Conservation (phyloP, 2,329 filamentous ascomycete genomes). For the Clonostachys rhizophaga region DNA sequence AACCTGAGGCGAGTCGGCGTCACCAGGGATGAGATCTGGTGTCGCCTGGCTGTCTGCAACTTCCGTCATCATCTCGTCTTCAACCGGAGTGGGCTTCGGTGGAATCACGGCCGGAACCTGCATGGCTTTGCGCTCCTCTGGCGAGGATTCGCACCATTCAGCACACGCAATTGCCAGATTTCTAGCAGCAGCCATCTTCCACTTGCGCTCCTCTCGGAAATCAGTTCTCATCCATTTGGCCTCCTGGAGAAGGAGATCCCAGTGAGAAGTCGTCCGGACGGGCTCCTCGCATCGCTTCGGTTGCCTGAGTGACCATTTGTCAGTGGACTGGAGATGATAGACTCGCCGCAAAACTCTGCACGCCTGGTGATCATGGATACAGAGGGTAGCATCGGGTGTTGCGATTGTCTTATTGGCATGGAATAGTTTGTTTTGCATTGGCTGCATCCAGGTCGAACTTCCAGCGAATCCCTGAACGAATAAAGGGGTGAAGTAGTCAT, state of each 20-base stretch:
- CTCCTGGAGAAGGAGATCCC: conserved; percentile 83
- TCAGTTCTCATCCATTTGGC: conserved; percentile 99
- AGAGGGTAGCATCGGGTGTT: conserved; percentile 77
- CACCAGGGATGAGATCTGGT: conserved; percentile 62
- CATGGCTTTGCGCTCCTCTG: conserved; percentile 59
- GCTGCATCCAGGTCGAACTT: conserved; percentile 55
- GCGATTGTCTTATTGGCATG: conserved; percentile 87
- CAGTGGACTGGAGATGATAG: conserved; percentile 84
- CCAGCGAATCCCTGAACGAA: conserved; percentile 55
- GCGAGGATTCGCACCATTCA: conserved; percentile 67
- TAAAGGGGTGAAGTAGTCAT: conserved; percentile 61
- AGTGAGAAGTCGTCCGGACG: conserved; percentile 69
- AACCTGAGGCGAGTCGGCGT: conserved; percentile 51
- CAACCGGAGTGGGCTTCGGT: conserved; percentile 22
- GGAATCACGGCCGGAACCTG: conserved; percentile 59
- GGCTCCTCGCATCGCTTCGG: conserved; percentile 82
- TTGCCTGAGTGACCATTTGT: conserved; percentile 90
- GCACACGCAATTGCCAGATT: conserved; percentile 80
- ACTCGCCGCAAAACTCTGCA: conserved; percentile 82
- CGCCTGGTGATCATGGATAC: conserved; percentile 81
- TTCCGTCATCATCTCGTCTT: conserved; percentile 25
- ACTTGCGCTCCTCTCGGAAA: conserved; percentile 89
- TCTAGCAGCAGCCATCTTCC: conserved; percentile 79
- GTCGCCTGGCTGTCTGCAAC: conserved; percentile 45
- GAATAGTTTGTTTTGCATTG: conserved; percentile 67